Percentiles rank a stretch among this genome's conserved stretches.
Evolutionary conservation across 2,329 filamentous ascomycete genomes (phyloP).

Genomic region (Ophiostoma piceae): DNA sequence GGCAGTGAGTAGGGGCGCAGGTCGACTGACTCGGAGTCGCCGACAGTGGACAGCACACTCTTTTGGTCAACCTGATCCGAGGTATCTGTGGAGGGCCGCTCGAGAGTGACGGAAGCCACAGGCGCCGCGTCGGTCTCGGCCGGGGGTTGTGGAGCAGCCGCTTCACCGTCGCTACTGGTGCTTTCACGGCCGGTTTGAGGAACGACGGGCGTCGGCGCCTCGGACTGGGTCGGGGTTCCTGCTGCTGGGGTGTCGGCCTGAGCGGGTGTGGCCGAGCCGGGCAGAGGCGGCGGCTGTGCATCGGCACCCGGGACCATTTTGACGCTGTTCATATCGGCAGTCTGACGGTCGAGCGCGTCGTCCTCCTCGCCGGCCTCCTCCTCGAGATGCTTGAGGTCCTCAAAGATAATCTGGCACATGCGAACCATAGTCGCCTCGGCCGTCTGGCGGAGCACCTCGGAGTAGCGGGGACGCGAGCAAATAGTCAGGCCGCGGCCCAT

Average conservation of each 20-base stretch:
- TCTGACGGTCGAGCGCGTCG: slow-evolving; percentile 60
- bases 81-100: not conserved
- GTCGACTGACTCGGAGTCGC: slow-evolving; percentile 44
- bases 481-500: slow-evolving; percentile 97
- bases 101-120: not conserved
- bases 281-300: slow-evolving; percentile 22
- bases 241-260: not conserved
- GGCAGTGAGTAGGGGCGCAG: slow-evolving; percentile 88
- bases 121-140: not conserved
- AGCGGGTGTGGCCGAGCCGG: slow-evolving; percentile 26
- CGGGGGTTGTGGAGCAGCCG: not conserved
- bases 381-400: slow-evolving; percentile 81
- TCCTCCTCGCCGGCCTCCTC: slow-evolving; percentile 64
- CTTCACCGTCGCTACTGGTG: slow-evolving; percentile 7
- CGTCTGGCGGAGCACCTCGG: slow-evolving; percentile 80
- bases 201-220: not conserved
- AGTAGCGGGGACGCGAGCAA: slow-evolving; percentile 89
- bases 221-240: not conserved
- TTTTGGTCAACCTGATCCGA: slow-evolving; percentile 25
- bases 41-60: slow-evolving; percentile 28
- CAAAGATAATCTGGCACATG: slow-evolving; percentile 99
- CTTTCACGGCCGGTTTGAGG: not conserved
- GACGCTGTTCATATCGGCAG: slow-evolving; percentile 65
- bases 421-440: slow-evolving; percentile 97
- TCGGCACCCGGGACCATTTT: slow-evolving; percentile 79